Evolutionary conservation across 768 basidiomycete genomes (phyloP).

Genomic region (Dentipellis sp.): DNA sequence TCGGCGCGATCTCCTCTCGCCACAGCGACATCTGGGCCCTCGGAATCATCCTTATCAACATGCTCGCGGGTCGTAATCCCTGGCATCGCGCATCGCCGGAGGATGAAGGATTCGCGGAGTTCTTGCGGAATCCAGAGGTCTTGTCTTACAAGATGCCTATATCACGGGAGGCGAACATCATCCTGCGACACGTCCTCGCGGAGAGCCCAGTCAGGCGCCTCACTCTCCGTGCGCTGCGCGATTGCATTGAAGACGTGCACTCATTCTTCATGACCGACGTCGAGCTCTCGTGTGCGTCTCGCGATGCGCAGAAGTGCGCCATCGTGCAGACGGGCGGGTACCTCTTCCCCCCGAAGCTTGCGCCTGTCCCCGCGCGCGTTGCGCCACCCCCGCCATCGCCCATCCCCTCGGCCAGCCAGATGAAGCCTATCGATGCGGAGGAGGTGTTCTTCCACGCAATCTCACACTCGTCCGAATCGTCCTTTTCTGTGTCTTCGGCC

Average conservation of each 20-base stretch:
- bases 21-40: slow-evolving; percentile 24
- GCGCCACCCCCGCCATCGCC: no score
- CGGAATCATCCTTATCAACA: slow-evolving; percentile 44
- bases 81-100: slow-evolving; percentile 41
- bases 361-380: no score
- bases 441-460: no score
- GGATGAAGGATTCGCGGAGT: slow-evolving; percentile 37
- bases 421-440: no score
- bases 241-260: slow-evolving; percentile 41
- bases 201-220: slow-evolving; percentile 55
- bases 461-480: no score
- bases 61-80: slow-evolving; percentile 41
- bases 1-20: slow-evolving; percentile 19
- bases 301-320: slow-evolving; percentile 18
- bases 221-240: slow-evolving; percentile 48
- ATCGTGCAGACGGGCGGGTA: no score
- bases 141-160: slow-evolving; percentile 43
- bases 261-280: slow-evolving; percentile 52
- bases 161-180: slow-evolving; percentile 32
- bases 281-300: slow-evolving; percentile 28
- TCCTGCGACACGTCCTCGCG: slow-evolving; percentile 49
- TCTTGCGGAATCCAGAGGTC: slow-evolving; percentile 34
- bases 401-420: no score
- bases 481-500: no score
- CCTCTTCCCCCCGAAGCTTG: no score